phyloP scores from a whole-genome alignment of 495 filamentous ascomycete genomes.

The Beverwykella pulmonaria region DNA sequence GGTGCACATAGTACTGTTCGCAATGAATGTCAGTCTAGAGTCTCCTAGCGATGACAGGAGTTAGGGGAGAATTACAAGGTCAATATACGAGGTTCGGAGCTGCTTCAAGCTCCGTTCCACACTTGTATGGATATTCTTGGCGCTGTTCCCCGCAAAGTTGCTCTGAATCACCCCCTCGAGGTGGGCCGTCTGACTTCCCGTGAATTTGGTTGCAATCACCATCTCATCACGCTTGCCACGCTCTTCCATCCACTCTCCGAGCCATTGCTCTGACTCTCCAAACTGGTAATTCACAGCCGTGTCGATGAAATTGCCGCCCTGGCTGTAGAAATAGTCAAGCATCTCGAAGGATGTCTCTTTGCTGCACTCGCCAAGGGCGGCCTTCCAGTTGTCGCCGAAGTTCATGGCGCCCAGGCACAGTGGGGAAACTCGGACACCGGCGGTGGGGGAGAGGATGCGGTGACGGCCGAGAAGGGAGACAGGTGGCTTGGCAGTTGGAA shows the following conservation, averaged over 20 bases:
- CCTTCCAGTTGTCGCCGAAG: constrained; percentile 59
- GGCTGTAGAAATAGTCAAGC: constrained; percentile 66
- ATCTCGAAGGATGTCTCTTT: constrained; percentile 65
- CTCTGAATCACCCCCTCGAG: constrained; percentile 54
- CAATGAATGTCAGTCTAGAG: neutral
- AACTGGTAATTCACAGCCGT: constrained; percentile 72
- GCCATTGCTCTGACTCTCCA: constrained; percentile 69
- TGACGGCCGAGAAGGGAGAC: constrained; percentile 59
- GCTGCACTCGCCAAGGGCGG: constrained; percentile 59
- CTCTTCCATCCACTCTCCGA: constrained; percentile 75
- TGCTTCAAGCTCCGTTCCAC: constrained; percentile 61
- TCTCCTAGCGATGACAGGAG: too few relatives aligned
- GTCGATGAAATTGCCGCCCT: constrained; percentile 80
- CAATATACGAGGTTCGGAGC: constrained; percentile 67
- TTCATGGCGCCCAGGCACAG: constrained; percentile 65
- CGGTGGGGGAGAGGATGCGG: constrained; percentile 61
- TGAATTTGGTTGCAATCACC: constrained; percentile 75
- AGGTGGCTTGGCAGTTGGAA: neutral
- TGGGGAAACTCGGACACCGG: constrained; percentile 63
- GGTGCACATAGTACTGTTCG: constrained; percentile 35
- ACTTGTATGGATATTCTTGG: constrained; percentile 60
- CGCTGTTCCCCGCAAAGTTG: constrained; percentile 61
- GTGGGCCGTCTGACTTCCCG: constrained; percentile 41
- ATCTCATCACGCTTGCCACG: constrained; percentile 59
- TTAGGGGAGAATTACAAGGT: constrained; percentile 43